A percentile compares a stretch with the other conserved stretches of the same genome.
phyloP scores from a whole-genome alignment of 1,284 basidiomycete species.

The Bondarzewia mesenterica region DNA sequence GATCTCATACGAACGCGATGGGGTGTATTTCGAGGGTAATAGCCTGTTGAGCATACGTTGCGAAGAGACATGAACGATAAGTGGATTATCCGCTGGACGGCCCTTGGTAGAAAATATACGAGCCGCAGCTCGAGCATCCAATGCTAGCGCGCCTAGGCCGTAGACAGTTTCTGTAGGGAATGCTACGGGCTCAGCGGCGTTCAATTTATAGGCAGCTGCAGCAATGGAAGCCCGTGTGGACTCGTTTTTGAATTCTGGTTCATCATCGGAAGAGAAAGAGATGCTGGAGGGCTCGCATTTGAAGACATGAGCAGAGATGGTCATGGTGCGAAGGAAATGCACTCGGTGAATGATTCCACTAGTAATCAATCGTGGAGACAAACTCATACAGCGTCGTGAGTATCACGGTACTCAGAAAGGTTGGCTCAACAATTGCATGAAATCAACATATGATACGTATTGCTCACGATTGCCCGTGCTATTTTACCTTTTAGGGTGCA shows the following conservation, averaged over 20 bases:
- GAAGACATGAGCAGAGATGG: conserved; percentile 6
- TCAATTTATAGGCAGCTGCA: conserved; percentile 41
- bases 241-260: conserved; percentile 33
- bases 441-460: too few relatives aligned
- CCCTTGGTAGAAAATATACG: conserved; percentile 90
- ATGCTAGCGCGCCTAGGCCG: conserved; percentile 85
- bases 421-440: neutral
- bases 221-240: conserved; percentile 39
- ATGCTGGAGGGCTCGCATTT: conserved; percentile 49
- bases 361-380: neutral
- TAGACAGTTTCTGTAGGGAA: conserved; percentile 99
- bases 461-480: too few relatives aligned
- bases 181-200: conserved; percentile 54
- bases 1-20: conserved; percentile 58
- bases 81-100: conserved; percentile 90
- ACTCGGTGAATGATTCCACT: neutral
- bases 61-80: conserved; percentile 95
- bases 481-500: too few relatives aligned
- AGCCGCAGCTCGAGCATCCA: conserved; percentile 56
- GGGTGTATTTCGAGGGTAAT: conserved; percentile 53
- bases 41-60: conserved; percentile 71
- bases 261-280: conserved; percentile 15
- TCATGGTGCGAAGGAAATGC: neutral
- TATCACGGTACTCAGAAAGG: neutral
- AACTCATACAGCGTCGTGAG: neutral